Conservation (phyloP, 2,329 filamentous ascomycete species). For the Penicillium sp. region DNA sequence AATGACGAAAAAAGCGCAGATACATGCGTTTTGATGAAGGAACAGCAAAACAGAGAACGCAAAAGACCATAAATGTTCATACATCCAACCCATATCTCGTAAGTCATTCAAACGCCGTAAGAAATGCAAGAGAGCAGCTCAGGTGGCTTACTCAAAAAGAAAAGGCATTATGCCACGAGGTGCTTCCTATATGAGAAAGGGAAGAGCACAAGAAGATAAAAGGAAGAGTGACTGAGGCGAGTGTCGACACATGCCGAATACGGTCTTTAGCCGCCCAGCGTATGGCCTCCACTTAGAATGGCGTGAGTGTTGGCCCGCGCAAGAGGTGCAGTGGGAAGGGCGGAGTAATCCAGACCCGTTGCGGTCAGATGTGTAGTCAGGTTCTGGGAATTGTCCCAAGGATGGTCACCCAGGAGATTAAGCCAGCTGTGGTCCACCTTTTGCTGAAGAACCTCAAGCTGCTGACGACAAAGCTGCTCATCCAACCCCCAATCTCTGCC, state of each 20-base stretch:
- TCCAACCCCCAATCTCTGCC: conserved; percentile 43
- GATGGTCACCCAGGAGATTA: conserved; percentile 75
- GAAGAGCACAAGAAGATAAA: conserved; percentile 3
- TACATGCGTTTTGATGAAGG: conserved; percentile 14
- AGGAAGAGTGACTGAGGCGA: neutral
- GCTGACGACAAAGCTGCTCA: conserved; percentile 77
- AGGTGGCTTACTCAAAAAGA: conserved; percentile 1
- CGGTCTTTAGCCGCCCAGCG: conserved; percentile 29
- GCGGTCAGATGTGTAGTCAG: conserved; percentile 28
- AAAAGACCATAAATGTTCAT: conserved; percentile 28
- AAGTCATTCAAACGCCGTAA: conserved; percentile 32
- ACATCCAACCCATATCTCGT: conserved; percentile 31
- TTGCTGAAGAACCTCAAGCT: conserved; percentile 77
- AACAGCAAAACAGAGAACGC: conserved; percentile 16
- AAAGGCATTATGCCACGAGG: neutral
- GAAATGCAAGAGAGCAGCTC: conserved; percentile 24
- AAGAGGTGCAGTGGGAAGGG: conserved; percentile 31
- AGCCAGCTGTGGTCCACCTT: conserved; percentile 86
- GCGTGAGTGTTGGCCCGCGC: conserved; percentile 36
- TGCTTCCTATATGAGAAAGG: neutral
- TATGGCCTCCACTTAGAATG: conserved; percentile 41
- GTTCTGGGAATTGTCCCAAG: conserved; percentile 43
- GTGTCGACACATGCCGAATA: neutral
- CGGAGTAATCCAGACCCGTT: conserved; percentile 30
- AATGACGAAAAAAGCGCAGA: conserved; percentile 3